Base-by-base conservation (phyloP, 1,284 basidiomycete genomes). In the Neonothopanus nambi region DNA sequence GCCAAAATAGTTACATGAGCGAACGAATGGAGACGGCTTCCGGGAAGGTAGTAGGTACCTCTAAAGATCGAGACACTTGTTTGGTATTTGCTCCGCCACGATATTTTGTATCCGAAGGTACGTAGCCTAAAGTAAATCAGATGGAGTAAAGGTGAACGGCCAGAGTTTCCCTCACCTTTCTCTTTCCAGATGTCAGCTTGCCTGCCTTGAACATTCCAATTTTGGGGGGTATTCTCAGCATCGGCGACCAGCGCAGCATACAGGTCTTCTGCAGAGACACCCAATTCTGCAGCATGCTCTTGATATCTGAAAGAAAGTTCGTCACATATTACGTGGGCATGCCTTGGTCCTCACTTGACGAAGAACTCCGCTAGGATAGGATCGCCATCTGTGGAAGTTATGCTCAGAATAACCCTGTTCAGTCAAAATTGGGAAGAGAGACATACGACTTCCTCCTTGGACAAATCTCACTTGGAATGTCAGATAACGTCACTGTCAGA, bases 341-440 rank as follows among this genome's bases (percentile, higher is more conserved):
- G 7, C n/a, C 11, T 39, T 24, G 26, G 18, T 28, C 57, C 73
- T 12, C 63, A 84, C 82, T 85, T 87, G 45, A 85, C 81, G 56
- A 80, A 80, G 67, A 85, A 85, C 64, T 87, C 84, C 13, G 75
- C 80, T 1, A 86, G 67, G 44, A 85, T 84, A 0, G 82, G 82
- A 59, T 85, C 82, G 0, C 72, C 84, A 57, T 85, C 82, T 85
- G 18, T 42, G 18, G 20, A 50, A 45, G 18, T 11, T 17, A 17
- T 21, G 39, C 21, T 20, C 24, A 33, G n/a, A n/a, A n/a, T n/a
- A n/a, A n/a, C n/a, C n/a, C n/a, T n/a, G n/a, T n/a, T n/a, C n/a
- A n/a, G n/a, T 24, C 42, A 17, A 15, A 23, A 35, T 17, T 12
- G n/a, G 45, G 18, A 15, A 21, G 26, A 35, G 15, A 37, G 8